phyloP scores from a whole-genome alignment of 805 yeast species.

The Saccharomycopsis malanga region DNA sequence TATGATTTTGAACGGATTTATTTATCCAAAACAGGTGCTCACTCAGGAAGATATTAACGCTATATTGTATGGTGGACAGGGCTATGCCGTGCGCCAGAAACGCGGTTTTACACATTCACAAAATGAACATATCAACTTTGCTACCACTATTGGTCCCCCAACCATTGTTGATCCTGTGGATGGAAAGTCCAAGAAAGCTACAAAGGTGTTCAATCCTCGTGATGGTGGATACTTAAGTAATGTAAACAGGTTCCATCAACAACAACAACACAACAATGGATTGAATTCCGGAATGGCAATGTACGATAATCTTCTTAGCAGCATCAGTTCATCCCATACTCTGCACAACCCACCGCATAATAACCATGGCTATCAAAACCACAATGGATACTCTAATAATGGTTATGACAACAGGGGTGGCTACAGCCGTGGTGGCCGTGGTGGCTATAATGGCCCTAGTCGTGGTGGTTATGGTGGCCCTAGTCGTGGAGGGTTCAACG shows the following conservation, averaged over 20 bases:
- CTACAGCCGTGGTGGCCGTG: slow-evolving; percentile 18
- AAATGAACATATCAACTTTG: slow-evolving; percentile 20
- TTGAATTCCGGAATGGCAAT: not conserved
- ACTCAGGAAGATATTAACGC: slow-evolving; percentile 63
- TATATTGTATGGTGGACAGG: slow-evolving; percentile 39
- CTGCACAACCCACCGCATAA: not conserved
- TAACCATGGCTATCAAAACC: slow-evolving; percentile 7
- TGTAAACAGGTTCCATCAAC: slow-evolving; percentile 14
- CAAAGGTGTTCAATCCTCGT: slow-evolving; percentile 11
- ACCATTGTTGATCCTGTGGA: slow-evolving; percentile 19
- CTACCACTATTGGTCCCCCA: slow-evolving; percentile 20
- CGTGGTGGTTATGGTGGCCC: slow-evolving; percentile 3
- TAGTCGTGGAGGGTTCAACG: slow-evolving; percentile 24
- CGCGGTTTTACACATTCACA: slow-evolving; percentile 24
- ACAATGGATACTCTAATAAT: slow-evolving; percentile 26
- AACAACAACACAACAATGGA: slow-evolving; percentile 17
- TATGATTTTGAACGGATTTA: slow-evolving; percentile 75
- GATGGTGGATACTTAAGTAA: slow-evolving; percentile 22
- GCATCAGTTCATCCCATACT: not conserved
- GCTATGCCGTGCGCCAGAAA: slow-evolving; percentile 28
- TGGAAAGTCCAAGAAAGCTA: not conserved
- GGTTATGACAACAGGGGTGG: slow-evolving; percentile 30
- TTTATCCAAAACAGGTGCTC: slow-evolving; percentile 53
- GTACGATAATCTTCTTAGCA: slow-evolving; percentile 12
- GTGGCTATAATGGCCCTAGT: not conserved